Evolutionary conservation across 495 filamentous ascomycete genomes (phyloP).

Genomic region (Patellaria atrata): DNA sequence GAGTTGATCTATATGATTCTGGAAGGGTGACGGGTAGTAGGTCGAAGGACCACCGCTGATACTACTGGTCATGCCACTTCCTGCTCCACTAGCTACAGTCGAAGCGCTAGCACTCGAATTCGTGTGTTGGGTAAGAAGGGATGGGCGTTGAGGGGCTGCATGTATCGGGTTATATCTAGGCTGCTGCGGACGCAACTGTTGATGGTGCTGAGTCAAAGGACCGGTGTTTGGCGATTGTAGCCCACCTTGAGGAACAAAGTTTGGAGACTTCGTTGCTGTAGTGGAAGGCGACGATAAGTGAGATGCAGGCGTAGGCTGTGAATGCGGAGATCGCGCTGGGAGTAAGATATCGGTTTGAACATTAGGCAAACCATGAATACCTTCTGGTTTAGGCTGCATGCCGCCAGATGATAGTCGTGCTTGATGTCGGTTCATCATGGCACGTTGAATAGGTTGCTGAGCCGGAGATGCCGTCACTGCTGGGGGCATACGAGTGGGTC

Average conservation of each 20-base stretch:
- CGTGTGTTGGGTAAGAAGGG: constrained; percentile 19
- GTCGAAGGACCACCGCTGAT: constrained; percentile 22
- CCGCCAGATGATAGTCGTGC: constrained; percentile 56
- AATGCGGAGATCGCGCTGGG: constrained; percentile 37
- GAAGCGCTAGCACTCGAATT: constrained; percentile 22
- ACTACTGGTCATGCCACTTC: constrained; percentile 23
- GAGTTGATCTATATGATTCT: constrained; percentile 92
- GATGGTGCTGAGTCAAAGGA: constrained; percentile 34
- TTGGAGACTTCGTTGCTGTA: constrained; percentile 46
- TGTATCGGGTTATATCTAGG: constrained; percentile 19
- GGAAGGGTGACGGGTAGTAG: constrained; percentile 75
- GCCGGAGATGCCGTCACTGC: constrained; percentile 43
- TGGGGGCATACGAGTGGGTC: constrained; percentile 45
- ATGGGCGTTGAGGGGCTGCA: constrained; percentile 20
- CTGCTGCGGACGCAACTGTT: constrained; percentile 29
- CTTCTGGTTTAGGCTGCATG: constrained; percentile 40
- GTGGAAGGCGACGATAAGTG: constrained; percentile 63
- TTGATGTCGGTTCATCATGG: constrained; percentile 54
- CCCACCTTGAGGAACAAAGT: constrained; percentile 52
- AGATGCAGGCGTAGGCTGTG: constrained; percentile 68
- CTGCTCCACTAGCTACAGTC: constrained; percentile 19
- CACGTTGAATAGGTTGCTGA: constrained; percentile 50
- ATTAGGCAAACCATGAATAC: constrained; percentile 18
- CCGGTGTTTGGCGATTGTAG: constrained; percentile 57
- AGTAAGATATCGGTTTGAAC: constrained; percentile 22